Conservation (phyloP, 192 early-diverging fungal species). For the Backusella mclennaniae region DNA sequence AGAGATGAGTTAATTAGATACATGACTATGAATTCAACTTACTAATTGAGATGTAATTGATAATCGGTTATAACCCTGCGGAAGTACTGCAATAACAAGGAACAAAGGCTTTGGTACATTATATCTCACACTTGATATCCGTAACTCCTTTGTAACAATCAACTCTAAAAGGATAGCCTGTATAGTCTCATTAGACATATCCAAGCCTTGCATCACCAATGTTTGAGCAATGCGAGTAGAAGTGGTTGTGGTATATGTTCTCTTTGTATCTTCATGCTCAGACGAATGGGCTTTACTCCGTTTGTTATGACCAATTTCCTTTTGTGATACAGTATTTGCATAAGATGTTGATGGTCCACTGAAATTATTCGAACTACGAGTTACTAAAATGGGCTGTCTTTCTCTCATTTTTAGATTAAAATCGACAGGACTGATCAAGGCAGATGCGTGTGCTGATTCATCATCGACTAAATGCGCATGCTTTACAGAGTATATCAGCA, state of each 20-base stretch:
- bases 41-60: conserved; percentile 29
- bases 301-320: conserved; percentile 1
- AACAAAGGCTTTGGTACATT: conserved; percentile 28
- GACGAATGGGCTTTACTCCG: background rate
- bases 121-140: conserved; percentile 21
- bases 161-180: conserved; percentile 29
- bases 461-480: background rate
- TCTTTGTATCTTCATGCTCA: conserved; percentile 14
- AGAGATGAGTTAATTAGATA: too few relatives aligned
- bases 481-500: background rate
- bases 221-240: conserved; percentile 18
- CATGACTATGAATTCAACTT: background rate
- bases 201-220: conserved; percentile 17
- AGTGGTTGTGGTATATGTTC: background rate
- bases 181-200: conserved; percentile 20
- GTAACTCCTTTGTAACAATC: conserved; percentile 31
- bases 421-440: conserved; percentile 32
- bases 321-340: background rate
- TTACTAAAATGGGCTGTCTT: background rate
- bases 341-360: background rate
- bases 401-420: conserved; percentile 23
- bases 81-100: conserved; percentile 25
- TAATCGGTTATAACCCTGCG: conserved; percentile 9
- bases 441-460: background rate
- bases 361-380: background rate